A percentile compares a stretch with the other conserved stretches of the same genome.
Conservation (phyloP, 2,329 filamentous ascomycete species). For the Penicillium hordei region DNA sequence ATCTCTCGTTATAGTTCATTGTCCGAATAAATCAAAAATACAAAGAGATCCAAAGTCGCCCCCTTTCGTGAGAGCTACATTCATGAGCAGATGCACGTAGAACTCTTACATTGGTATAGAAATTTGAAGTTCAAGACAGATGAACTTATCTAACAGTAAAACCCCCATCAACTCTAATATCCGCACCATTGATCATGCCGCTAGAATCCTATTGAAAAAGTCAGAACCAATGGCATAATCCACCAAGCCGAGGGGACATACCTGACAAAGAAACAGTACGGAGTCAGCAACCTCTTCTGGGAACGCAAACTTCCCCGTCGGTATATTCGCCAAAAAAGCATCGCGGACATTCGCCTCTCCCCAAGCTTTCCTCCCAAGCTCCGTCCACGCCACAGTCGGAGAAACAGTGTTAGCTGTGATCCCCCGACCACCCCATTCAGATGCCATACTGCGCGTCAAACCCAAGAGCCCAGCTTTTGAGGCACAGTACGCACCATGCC, state of each 20-base stretch:
- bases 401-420: constrained; percentile 50
- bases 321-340: constrained; percentile 40
- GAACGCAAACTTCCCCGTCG: constrained; percentile 41
- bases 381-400: constrained; percentile 51
- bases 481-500: constrained; percentile 51
- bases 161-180: constrained; percentile 43
- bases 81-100: no score
- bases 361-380: constrained; percentile 47
- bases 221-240: neutral
- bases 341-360: constrained; percentile 37
- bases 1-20: no score
- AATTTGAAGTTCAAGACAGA: no score
- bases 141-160: constrained; percentile 36
- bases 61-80: no score
- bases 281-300: constrained; percentile 44
- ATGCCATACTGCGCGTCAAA: constrained; percentile 48
- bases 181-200: constrained; percentile 45
- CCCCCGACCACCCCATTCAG: constrained; percentile 48
- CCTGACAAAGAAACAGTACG: constrained; percentile 42
- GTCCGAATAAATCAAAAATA: no score
- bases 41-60: no score
- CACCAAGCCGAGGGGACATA: neutral
- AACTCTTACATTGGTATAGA: no score
- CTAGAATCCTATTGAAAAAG: constrained; percentile 35
- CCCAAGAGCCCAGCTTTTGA: constrained; percentile 49